Base-by-base conservation (phyloP, 495 filamentous ascomycete genomes). In the Xanthoparmelia taractica region DNA sequence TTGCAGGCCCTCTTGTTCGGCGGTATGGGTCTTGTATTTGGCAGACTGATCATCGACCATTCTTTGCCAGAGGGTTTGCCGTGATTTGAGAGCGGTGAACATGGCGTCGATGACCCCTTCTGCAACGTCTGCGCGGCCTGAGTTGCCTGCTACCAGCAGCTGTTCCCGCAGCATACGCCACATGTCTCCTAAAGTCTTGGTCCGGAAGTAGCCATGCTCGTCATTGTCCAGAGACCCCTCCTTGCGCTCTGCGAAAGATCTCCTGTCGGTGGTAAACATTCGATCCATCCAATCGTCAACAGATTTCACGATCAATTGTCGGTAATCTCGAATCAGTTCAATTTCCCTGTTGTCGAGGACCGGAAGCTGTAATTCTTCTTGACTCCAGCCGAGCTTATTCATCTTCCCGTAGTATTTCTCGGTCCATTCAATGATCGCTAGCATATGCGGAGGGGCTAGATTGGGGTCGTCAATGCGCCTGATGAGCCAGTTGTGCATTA, bases 161-260 rank as follows among this genome's bases (percentile, higher is more conserved):
- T 99, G 92, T 71, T 97, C 92, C 57, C 89, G 84, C 56, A 99
- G 79, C 94, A 99, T 97, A 50, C 90, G 87, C 91, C 95, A 99
- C 86, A 97, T 88, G 67, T 96, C 91, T 63, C 88, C 87, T 61
- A 96, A 77, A 34, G 90, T 94, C 74, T 88, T 89, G 45, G 91
- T 97, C 31, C 91, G 88, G 80, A 96, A 92, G 68, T 86, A 87
- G 60, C 89, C 89, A 69, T 93, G 87, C 64, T 90, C 84, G 72
- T 95, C 90, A 61, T 84, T 87, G 69, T 96, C 91, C 58, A 96
- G 79, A 65, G 90, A 86, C 63, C 90, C 87, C 33, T 88, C 83
- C 60, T 82, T 85, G 33, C 92, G 83, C 37, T 89, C 84, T 55
- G 84, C 78, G 73, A 99, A 92, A 59, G 88, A 86, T 65, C 84